Base-by-base conservation (phyloP, 2,329 filamentous ascomycete genomes). In the Coniochaeta sp. region DNA sequence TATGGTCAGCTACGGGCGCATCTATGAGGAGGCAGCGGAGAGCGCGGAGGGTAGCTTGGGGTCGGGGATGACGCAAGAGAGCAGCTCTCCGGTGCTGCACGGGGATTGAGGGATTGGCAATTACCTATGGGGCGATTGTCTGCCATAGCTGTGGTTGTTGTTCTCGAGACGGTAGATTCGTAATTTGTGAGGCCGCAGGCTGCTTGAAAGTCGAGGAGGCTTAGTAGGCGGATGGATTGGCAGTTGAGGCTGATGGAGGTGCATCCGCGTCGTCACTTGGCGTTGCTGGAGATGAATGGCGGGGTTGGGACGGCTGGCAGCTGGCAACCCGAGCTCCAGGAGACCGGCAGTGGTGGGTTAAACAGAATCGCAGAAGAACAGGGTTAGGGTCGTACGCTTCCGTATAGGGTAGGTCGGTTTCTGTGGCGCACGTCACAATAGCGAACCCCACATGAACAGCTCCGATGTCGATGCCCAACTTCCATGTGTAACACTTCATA, bases 1-100 rank as follows among this genome's bases (percentile, higher is more conserved):
- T 38, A 55, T n/a, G 47, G 60, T 65, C 57, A 65, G 60, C 52
- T 48, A 47, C 16, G 26, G 26, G 27, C 31, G 45, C 58, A 45
- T 31, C 33, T 42, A 48, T 47, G 49, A 27, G 30, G 27, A 27
- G 16, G 48, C 26, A 47, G 50, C 27, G 20, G 38, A 40, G 38
- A 3, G 14, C 20, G 10, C 8, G 10, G 20, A 42, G 20, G 38
- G 38, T 13, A 33, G 47, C 27, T 49, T 20, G 53, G 31, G 26
- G 18, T n/a, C 20, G 38, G 8, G 4, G 20, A 42, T 42, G 38
- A 42, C 20, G 47, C 30, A 32, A 31, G 28, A 31, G 5, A 6
- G 26, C 38, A 18, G 20, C 32, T 38, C 30, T 20, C 14, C n/a
- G 1, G 45, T 9, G 2, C n/a, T 12, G 35, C 22, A n/a, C 24